These are phyloP conservation scores for Neofusicoccum parvum DNA, from an alignment of 2,329 filamentous ascomycete genomes.

Conservation along the genomic window DNA sequence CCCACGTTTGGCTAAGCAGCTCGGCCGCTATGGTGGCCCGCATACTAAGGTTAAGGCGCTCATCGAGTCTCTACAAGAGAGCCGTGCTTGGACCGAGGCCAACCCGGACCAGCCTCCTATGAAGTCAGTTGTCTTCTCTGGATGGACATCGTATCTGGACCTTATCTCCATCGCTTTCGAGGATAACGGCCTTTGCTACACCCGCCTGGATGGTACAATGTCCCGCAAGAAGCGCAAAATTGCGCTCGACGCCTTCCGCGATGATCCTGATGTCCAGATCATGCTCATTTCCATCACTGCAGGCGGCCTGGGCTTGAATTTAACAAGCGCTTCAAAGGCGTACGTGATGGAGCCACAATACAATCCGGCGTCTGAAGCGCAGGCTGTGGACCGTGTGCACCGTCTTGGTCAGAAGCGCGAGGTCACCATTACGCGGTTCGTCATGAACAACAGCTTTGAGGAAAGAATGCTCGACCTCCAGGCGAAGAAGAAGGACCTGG, in stretches of 20 bases:
- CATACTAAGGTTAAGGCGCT: constrained; percentile 90
- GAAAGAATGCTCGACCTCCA: constrained; percentile 90
- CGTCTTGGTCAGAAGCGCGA: constrained; percentile 82
- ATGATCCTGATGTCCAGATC: constrained; percentile 70
- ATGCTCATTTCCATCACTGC: constrained; percentile 92
- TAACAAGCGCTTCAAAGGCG: constrained; percentile 82
- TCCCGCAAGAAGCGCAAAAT: constrained; percentile 69
- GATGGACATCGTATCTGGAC: constrained; percentile 94
- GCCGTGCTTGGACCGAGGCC: constrained; percentile 63
- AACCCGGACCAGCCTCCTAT: constrained; percentile 70
- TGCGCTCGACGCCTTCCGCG: constrained; percentile 77
- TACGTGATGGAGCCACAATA: constrained; percentile 99
- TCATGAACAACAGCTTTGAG: constrained; percentile 90
- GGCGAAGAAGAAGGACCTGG: constrained; percentile 88
- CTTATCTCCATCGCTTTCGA: constrained; percentile 83
- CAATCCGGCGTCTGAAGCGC: constrained; percentile 92
- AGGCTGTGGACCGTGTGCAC: constrained; percentile 92
- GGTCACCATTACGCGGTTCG: constrained; percentile 83
- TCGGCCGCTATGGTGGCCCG: constrained; percentile 76
- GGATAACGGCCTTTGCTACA: constrained; percentile 65
- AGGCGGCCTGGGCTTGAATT: constrained; percentile 86
- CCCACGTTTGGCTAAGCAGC: constrained; percentile 59
- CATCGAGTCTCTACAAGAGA: constrained; percentile 69
- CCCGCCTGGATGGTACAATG: constrained; percentile 92
- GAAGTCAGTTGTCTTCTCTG: constrained; percentile 93